Evolutionary conservation across 495 filamentous ascomycete species (phyloP).

Genomic region (Bacidia rubella): DNA sequence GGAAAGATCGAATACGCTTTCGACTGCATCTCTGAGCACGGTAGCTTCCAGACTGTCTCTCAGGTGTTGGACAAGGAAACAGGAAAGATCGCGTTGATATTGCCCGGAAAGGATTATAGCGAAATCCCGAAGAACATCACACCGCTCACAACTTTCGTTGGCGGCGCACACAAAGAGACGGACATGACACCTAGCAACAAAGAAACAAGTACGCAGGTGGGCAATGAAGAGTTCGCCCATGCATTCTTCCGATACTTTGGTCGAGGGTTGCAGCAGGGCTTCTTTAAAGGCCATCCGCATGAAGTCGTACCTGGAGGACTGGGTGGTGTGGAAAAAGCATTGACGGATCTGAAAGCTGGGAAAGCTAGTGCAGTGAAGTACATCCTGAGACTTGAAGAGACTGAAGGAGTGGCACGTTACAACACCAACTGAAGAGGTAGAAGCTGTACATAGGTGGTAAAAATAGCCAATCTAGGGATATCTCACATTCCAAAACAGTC

Average conservation of each 20-base stretch:
- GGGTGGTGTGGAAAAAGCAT: constrained; percentile 34
- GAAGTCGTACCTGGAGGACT: constrained; percentile 47
- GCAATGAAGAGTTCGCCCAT: constrained; percentile 40
- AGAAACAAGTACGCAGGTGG: constrained; percentile 9
- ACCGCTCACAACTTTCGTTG: constrained; percentile 31
- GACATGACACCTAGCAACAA: constrained; percentile 14
- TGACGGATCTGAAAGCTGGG: constrained; percentile 45
- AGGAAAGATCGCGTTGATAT: constrained; percentile 40
- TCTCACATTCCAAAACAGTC: too few relatives aligned
- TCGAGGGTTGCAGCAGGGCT: constrained; percentile 38
- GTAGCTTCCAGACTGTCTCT: constrained; percentile 31
- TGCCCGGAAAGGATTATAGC: constrained; percentile 25
- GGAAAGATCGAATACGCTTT: constrained; percentile 32
- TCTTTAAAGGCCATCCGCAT: constrained; percentile 44
- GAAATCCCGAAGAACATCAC: constrained; percentile 26
- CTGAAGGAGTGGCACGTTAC: constrained; percentile 21
- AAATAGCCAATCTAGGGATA: too few relatives aligned
- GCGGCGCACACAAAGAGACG: constrained; percentile 32
- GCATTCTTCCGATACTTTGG: constrained; percentile 39
- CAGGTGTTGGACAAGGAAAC: constrained; percentile 30
- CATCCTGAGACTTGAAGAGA: constrained; percentile 54
- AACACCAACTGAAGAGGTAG: background rate
- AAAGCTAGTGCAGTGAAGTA: constrained; percentile 57
- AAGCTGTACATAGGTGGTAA: too few relatives aligned
- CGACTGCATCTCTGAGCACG: constrained; percentile 44